A percentile compares a stretch with the other conserved stretches of the same genome.
phyloP scores from a whole-genome alignment of 2,329 filamentous ascomycete genomes.

The Trichoderma oligosporum region DNA sequence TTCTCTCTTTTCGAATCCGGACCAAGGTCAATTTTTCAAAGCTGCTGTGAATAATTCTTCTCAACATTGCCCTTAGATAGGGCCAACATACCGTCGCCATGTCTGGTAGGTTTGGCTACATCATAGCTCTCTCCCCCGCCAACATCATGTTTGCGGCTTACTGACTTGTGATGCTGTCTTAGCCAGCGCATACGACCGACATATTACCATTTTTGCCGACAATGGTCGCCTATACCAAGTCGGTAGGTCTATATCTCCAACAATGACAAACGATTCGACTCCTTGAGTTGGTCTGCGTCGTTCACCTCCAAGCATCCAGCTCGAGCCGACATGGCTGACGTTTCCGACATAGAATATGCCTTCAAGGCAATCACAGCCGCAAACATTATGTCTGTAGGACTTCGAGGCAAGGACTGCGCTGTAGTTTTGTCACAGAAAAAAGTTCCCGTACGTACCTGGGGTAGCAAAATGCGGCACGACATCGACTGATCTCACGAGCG shows the following conservation, averaged over 20 bases:
- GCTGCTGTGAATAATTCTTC: not conserved
- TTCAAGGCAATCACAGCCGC: conserved; percentile 99
- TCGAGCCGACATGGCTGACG: conserved; percentile 25
- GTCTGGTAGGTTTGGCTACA: conserved; percentile 44
- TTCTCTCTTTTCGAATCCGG: conserved; percentile 6
- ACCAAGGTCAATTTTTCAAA: not conserved
- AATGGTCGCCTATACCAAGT: conserved; percentile 99
- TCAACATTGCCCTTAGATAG: conserved; percentile 19
- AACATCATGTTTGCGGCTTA: conserved; percentile 22
- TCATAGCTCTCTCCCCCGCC: conserved; percentile 19
- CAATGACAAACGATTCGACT: not conserved
- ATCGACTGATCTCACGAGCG: conserved; percentile 25
- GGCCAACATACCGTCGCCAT: conserved; percentile 40
- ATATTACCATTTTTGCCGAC: conserved; percentile 99
- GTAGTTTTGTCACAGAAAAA: conserved; percentile 99
- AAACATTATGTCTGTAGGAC: conserved; percentile 96
- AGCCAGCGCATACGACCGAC: conserved; percentile 86
- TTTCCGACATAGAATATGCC: conserved; percentile 75
- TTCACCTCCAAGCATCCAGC: not conserved
- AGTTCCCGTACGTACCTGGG: conserved; percentile 73
- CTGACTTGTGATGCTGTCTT: conserved; percentile 28
- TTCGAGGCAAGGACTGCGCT: conserved; percentile 94
- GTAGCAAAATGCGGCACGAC: not conserved
- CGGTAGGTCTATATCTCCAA: conserved; percentile 59
- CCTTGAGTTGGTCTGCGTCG: not conserved